A percentile compares a stretch with the other conserved stretches of the same genome.
Conservation (phyloP, 2,329 filamentous ascomycete genomes). For the Didymosphaeria variabile region DNA sequence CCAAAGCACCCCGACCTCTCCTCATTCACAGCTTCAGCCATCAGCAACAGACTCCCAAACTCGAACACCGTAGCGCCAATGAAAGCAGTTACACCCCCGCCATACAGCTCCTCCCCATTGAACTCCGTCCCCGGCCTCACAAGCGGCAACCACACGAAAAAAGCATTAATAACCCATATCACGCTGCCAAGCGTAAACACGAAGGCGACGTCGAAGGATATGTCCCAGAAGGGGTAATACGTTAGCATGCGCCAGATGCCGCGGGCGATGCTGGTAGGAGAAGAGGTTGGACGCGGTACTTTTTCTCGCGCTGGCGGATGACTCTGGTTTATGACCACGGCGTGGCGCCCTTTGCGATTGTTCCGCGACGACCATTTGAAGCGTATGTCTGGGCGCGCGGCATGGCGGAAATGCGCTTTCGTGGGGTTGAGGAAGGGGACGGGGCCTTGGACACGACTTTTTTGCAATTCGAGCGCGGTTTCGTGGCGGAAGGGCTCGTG, state of each 20-base stretch:
- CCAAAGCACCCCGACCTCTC: conserved; percentile 72
- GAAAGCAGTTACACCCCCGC: conserved; percentile 69
- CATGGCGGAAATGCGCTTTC: neutral
- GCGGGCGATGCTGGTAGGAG: neutral
- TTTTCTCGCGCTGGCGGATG: neutral
- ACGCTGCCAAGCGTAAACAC: conserved; percentile 62
- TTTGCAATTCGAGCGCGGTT: neutral
- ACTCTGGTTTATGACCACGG: neutral
- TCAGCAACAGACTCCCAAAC: conserved; percentile 67
- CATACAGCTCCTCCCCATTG: conserved; percentile 60
- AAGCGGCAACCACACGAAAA: conserved; percentile 71
- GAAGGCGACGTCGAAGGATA: conserved; percentile 64
- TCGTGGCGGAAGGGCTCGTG: neutral
- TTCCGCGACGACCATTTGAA: neutral
- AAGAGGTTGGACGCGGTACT: neutral
- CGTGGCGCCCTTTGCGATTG: neutral
- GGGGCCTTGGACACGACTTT: neutral
- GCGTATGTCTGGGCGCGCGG: neutral
- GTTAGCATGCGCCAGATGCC: conserved; percentile 45
- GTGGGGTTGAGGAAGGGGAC: neutral
- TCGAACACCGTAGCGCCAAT: conserved; percentile 75
- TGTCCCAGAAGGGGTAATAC: conserved; percentile 63
- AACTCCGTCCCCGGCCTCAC: conserved; percentile 64
- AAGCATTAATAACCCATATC: conserved; percentile 63
- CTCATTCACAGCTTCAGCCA: conserved; percentile 75